Percentiles rank a stretch among this genome's conserved stretches.
phyloP scores from a whole-genome alignment of 1,284 basidiomycete species.

The Termitomyces sp. region DNA sequence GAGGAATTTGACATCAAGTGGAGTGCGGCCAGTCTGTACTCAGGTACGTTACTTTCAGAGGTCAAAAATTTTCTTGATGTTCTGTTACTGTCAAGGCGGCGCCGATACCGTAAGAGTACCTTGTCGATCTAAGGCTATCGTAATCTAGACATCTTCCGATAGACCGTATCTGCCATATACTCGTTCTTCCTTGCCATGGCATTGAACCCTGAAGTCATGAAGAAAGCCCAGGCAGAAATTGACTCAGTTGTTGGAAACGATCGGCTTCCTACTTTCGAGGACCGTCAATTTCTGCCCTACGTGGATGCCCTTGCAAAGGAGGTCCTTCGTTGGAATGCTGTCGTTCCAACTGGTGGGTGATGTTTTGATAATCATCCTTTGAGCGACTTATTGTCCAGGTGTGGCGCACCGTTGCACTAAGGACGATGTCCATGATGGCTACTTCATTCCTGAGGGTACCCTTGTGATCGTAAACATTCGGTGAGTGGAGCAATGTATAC shows the following conservation, averaged over 20 bases:
- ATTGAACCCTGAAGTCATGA: slow-evolving; percentile 11
- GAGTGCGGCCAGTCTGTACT: background rate
- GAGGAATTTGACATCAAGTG: slow-evolving; percentile 1
- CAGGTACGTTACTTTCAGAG: background rate
- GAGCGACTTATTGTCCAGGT: background rate
- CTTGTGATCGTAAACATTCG: background rate
- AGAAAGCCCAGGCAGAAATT: slow-evolving; percentile 40
- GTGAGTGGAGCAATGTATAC: background rate
- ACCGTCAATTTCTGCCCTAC: background rate
- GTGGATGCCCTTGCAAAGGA: background rate
- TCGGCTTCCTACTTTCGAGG: background rate
- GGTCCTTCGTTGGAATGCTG: background rate
- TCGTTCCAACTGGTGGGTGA: background rate
- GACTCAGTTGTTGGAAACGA: slow-evolving; percentile 33
- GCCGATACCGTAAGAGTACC: slow-evolving; percentile 2
- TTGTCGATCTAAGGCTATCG: too few relatives aligned
- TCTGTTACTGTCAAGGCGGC: background rate
- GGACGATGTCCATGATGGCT: background rate
- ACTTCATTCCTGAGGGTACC: background rate
- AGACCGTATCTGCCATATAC: background rate
- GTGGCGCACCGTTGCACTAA: background rate
- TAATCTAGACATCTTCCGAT: background rate
- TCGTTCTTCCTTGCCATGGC: background rate
- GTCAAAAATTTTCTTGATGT: background rate
- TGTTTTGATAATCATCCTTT: background rate